phyloP scores from a whole-genome alignment of 345 rosid species.

The Moricandia moricandioides region DNA sequence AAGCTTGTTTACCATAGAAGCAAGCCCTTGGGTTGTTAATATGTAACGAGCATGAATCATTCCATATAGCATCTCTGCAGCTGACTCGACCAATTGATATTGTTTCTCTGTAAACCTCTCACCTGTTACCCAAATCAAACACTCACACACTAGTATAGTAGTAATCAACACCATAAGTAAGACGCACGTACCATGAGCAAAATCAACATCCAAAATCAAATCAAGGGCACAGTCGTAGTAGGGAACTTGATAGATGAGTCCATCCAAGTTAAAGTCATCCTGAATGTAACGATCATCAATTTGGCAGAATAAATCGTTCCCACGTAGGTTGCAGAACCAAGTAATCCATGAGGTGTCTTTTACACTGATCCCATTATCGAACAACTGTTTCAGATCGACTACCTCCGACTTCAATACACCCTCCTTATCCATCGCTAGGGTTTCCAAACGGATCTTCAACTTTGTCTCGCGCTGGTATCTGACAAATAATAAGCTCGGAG shows the following conservation, averaged over 20 bases:
- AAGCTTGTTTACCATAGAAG: conserved; percentile 69
- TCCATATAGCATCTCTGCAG: conserved; percentile 98
- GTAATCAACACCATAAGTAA: background rate
- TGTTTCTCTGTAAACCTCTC: conserved; percentile 95
- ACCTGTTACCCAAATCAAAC: conserved; percentile 52
- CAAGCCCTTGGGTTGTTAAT: conserved; percentile 90
- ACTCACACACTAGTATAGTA: background rate
- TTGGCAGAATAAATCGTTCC: conserved; percentile 96
- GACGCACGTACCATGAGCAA: conserved; percentile 68
- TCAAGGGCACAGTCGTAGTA: conserved; percentile 97
- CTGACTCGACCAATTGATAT: conserved; percentile 88
- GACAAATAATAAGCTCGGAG: too few species aligned
- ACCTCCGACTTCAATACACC: conserved; percentile 71
- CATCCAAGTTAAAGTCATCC: conserved; percentile 94
- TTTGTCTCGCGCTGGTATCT: background rate
- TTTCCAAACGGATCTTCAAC: background rate
- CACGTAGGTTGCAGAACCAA: conserved; percentile 93
- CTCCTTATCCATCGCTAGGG: conserved; percentile 33
- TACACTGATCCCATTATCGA: conserved; percentile 80
- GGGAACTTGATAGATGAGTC: conserved; percentile 94
- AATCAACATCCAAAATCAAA: conserved; percentile 91
- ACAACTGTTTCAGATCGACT: conserved; percentile 79
- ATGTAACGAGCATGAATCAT: conserved; percentile 89
- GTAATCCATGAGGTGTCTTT: conserved; percentile 97
- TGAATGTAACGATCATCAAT: conserved; percentile 97